Evolutionary conservation across 257 asterid genomes (phyloP).

Genomic region (Fraxinus excelsior): DNA sequence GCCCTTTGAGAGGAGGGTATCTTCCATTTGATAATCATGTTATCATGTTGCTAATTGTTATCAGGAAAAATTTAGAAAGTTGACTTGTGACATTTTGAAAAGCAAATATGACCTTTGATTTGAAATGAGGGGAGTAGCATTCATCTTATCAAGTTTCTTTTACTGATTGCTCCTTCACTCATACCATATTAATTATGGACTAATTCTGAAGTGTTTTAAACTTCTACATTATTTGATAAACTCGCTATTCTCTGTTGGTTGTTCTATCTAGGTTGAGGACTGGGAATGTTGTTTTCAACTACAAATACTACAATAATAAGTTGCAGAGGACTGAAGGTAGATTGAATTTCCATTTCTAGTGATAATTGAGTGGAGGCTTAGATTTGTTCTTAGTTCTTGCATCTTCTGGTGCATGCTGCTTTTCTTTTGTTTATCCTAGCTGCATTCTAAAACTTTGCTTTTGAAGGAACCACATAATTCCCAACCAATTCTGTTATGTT

Average conservation of each 20-base stretch:
- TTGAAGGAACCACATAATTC: slow-evolving; percentile 5
- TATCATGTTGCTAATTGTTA: too few relatives aligned
- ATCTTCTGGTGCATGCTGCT: slow-evolving; percentile 18
- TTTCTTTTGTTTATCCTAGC: slow-evolving; percentile 3
- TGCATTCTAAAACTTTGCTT: slow-evolving; percentile 10
- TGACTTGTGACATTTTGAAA: too few relatives aligned
- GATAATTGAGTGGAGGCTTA: background rate
- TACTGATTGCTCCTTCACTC: slow-evolving; percentile 1
- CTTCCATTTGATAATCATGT: too few relatives aligned
- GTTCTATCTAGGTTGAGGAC: slow-evolving; percentile 77
- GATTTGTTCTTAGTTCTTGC: slow-evolving; percentile 10
- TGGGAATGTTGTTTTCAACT: slow-evolving; percentile 95
- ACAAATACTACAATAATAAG: slow-evolving; percentile 79
- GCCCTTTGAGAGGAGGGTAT: background rate
- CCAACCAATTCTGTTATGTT: background rate
- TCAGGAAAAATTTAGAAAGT: too few relatives aligned
- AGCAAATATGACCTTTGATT: too few relatives aligned
- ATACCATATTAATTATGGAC: slow-evolving; percentile 11
- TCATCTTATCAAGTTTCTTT: background rate
- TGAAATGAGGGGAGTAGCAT: too few relatives aligned
- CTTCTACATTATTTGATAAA: background rate
- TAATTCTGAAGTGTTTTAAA: slow-evolving; percentile 1
- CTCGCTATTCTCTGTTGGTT: slow-evolving; percentile 22
- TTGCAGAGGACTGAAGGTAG: slow-evolving; percentile 97
- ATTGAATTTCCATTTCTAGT: slow-evolving; percentile 20